Conservation (phyloP, 2,329 filamentous ascomycete genomes). For the Trichoderma pleuroti region DNA sequence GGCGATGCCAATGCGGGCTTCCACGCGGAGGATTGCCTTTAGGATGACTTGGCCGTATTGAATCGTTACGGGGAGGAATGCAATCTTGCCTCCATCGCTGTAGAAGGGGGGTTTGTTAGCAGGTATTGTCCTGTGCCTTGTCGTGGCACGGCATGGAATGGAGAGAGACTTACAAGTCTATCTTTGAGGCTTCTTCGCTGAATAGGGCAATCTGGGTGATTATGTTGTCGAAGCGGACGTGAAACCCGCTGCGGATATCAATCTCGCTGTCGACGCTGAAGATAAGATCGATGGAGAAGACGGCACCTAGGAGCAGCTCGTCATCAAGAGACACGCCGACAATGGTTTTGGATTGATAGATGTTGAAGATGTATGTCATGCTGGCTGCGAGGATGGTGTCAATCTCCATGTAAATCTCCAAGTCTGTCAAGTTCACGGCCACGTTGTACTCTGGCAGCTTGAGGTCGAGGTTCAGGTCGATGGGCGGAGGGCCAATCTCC, state of each 20-base stretch:
- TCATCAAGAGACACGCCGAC: conserved; percentile 40
- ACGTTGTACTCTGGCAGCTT: conserved; percentile 42
- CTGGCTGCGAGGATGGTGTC: conserved; percentile 41
- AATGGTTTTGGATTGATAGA: conserved; percentile 45
- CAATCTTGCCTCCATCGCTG: conserved; percentile 51
- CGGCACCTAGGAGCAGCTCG: conserved; percentile 43
- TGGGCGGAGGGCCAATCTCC: conserved; percentile 25
- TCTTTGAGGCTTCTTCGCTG: conserved; percentile 43
- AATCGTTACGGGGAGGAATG: conserved; percentile 54
- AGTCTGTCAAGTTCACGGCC: conserved; percentile 45
- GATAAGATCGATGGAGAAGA: conserved; percentile 51
- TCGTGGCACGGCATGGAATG: background rate
- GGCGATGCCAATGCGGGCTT: conserved; percentile 43
- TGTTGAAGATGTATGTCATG: conserved; percentile 45
- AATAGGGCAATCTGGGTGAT: conserved; percentile 50
- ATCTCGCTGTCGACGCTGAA: conserved; percentile 45
- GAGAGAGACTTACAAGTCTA: conserved; percentile 45
- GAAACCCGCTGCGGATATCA: conserved; percentile 52
- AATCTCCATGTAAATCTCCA: conserved; percentile 51
- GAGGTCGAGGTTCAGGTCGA: conserved; percentile 44
- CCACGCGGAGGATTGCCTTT: conserved; percentile 46
- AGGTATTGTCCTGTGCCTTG: background rate
- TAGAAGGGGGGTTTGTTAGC: background rate
- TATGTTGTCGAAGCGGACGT: conserved; percentile 52
- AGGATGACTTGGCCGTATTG: conserved; percentile 40